A percentile compares a stretch with the other conserved stretches of the same genome.
phyloP scores from a whole-genome alignment of 2,329 filamentous ascomycete genomes.

The Acrodontium crateriforme region DNA sequence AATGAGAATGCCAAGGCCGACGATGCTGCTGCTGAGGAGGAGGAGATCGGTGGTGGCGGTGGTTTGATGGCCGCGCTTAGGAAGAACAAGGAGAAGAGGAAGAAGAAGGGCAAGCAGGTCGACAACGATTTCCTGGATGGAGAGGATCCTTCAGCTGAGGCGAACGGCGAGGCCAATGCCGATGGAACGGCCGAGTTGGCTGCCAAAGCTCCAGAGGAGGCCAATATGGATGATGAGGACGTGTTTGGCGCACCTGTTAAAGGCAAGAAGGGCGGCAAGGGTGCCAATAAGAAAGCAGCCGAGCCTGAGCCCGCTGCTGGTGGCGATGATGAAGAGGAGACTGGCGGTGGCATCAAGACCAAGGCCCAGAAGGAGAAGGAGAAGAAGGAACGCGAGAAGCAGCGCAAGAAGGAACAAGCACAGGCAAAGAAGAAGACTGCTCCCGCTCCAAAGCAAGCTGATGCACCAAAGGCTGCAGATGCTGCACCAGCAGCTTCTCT shows the following conservation, averaged over 20 bases:
- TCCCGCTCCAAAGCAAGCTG: slow-evolving; percentile 22
- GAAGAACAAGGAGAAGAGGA: slow-evolving; percentile 57
- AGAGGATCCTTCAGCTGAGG: slow-evolving; percentile 40
- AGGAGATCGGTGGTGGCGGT: slow-evolving; percentile 35
- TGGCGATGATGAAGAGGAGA: slow-evolving; percentile 35
- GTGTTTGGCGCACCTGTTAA: slow-evolving; percentile 66
- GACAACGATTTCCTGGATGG: slow-evolving; percentile 59
- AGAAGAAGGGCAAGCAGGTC: slow-evolving; percentile 68
- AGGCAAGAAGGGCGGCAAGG: slow-evolving; percentile 49
- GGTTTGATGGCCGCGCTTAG: slow-evolving; percentile 36
- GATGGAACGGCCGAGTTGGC: slow-evolving; percentile 30
- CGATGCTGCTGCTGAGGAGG: slow-evolving; percentile 34
- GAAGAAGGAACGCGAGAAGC: slow-evolving; percentile 97
- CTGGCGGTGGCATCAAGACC: slow-evolving; percentile 61
- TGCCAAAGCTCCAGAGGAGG: slow-evolving; percentile 66
- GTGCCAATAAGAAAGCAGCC: slow-evolving; percentile 25
- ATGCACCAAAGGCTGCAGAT: slow-evolving; percentile 28
- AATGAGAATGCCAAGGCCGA: slow-evolving; percentile 29
- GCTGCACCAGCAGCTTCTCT: slow-evolving; percentile 38
- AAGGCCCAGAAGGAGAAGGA: slow-evolving; percentile 98
- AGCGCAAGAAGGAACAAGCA: slow-evolving; percentile 95
- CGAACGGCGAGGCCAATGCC: slow-evolving; percentile 25
- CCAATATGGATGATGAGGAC: slow-evolving; percentile 52
- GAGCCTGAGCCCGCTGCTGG: slow-evolving; percentile 32
- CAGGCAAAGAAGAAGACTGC: slow-evolving; percentile 65